Conservation (phyloP, 352 stramenopile species). For the Globisporangium lucens region DNA sequence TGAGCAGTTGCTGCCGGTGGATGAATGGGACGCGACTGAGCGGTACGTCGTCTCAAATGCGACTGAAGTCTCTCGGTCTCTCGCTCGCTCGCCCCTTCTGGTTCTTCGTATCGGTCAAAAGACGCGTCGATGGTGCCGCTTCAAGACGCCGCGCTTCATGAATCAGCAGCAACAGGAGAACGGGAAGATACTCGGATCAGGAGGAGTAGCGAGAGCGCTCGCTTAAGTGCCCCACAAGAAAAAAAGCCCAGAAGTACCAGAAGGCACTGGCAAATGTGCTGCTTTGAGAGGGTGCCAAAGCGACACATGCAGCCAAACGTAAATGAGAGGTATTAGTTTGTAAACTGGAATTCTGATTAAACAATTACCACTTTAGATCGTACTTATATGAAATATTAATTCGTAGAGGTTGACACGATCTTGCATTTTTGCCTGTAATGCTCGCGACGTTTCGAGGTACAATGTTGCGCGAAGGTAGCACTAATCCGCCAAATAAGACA, state of each 20-base stretch:
- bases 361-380: background rate
- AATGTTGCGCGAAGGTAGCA: slow-evolving; percentile 17
- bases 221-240: slow-evolving; percentile 3
- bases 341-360: background rate
- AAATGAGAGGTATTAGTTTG: background rate
- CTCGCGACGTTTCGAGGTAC: background rate
- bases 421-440: background rate
- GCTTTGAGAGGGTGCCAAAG: background rate
- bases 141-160: slow-evolving; percentile 15
- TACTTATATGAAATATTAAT: background rate
- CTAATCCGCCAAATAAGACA: background rate
- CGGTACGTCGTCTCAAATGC: slow-evolving; percentile 1
- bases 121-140: slow-evolving; percentile 17
- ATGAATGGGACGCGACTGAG: background rate
- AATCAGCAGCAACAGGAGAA: background rate
- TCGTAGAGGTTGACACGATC: background rate
- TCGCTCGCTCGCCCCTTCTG: background rate
- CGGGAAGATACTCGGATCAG: background rate
- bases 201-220: background rate
- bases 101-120: slow-evolving; percentile 6
- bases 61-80: background rate
- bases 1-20: slow-evolving; percentile 4
- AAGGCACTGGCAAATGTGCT: background rate
- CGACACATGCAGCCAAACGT: slow-evolving; percentile 5
- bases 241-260: background rate